phyloP scores from a whole-genome alignment of 2,329 filamentous ascomycete species.

The Aaosphaeria pasadenensis region DNA sequence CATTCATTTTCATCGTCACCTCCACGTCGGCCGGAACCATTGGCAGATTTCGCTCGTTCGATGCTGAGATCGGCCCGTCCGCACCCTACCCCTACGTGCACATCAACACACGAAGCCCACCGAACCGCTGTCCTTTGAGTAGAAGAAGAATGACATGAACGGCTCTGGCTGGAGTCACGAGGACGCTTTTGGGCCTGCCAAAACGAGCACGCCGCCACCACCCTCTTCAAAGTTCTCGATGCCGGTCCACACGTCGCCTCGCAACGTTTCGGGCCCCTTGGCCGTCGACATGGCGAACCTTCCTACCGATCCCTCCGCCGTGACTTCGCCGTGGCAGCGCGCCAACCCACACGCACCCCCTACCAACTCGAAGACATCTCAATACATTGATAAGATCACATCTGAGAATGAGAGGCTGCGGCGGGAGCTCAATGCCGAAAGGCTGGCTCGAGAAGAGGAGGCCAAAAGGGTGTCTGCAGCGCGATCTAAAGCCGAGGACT shows the following conservation, averaged over 20 bases:
- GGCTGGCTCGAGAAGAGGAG: conserved; percentile 62
- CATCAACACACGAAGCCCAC: no score
- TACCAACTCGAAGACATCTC: conserved; percentile 32
- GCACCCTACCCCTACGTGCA: no score
- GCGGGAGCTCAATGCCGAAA: conserved; percentile 55
- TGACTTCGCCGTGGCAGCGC: conserved; percentile 23
- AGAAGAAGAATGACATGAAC: conserved; percentile 28
- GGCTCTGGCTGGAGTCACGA: conserved; percentile 16
- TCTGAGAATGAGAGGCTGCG: conserved; percentile 77
- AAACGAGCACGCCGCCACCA: conserved; percentile 9
- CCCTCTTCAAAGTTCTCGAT: conserved; percentile 14
- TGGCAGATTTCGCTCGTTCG: no score
- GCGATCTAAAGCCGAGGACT: conserved; percentile 69
- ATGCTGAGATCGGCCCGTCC: no score
- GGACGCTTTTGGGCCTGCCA: conserved; percentile 10
- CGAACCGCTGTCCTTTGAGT: no score
- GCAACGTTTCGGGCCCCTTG: conserved; percentile 29
- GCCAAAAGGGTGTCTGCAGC: conserved; percentile 64
- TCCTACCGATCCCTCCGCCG: conserved; percentile 15
- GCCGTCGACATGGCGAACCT: conserved; percentile 26
- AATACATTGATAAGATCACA: conserved; percentile 71
- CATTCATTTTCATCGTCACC: no score
- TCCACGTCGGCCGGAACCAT: no score
- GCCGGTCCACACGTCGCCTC: conserved; percentile 26
- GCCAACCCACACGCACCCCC: conserved; percentile 24